Conservation (phyloP, 1,284 basidiomycete species). For the Rhizopogon parksii region DNA sequence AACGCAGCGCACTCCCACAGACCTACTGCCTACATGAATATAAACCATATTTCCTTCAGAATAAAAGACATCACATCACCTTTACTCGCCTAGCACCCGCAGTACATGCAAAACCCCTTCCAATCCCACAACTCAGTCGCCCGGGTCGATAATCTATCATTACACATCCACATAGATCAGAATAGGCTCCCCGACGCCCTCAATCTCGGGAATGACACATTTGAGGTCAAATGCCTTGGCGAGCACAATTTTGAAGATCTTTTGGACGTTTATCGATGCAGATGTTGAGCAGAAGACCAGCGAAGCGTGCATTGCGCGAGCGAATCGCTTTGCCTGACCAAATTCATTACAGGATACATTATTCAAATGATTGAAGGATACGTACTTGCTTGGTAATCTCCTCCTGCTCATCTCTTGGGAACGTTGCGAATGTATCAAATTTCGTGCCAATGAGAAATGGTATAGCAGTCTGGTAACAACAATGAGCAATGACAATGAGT, state of each 20-base stretch:
- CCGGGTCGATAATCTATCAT: constrained; percentile 17
- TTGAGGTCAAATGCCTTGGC: constrained; percentile 87
- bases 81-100: not conserved
- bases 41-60: not conserved
- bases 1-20: constrained; percentile 21
- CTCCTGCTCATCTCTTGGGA: constrained; percentile 95
- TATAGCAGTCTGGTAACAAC: constrained; percentile 71
- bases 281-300: constrained; percentile 98
- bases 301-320: constrained; percentile 96
- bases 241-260: constrained; percentile 97
- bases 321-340: constrained; percentile 84
- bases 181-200: constrained; percentile 89
- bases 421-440: constrained; percentile 94
- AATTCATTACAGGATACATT: constrained; percentile 11
- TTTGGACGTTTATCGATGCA: constrained; percentile 97
- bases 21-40: constrained; percentile 18
- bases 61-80: not conserved
- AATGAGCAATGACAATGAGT: constrained; percentile 13
- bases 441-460: constrained; percentile 97
- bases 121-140: not conserved
- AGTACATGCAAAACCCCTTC: constrained; percentile 3
- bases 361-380: constrained; percentile 8
- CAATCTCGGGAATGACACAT: constrained; percentile 95
- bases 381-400: constrained; percentile 93
- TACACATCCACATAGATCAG: constrained; percentile 85